Base-by-base conservation (phyloP, 2,329 filamentous ascomycete species). In the Westerdykella sp. region DNA sequence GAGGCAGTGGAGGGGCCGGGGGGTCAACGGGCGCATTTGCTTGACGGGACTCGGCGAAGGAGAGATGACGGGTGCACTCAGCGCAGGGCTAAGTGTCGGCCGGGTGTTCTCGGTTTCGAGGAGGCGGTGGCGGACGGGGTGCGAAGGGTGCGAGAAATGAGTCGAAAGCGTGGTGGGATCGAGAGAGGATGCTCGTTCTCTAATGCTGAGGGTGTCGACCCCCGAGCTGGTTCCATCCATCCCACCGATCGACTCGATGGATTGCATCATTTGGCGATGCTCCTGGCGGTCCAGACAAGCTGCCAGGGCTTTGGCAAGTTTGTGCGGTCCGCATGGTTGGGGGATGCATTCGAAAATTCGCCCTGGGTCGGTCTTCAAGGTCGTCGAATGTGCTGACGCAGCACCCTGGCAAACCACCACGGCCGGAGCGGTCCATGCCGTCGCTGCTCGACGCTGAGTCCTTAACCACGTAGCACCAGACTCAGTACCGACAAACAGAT, bases 291-390 rank as follows among this genome's bases (percentile, higher is more conserved):
- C 57, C 12, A 66, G 54, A 41, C 62, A 66, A 2, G 61, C 63
- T 0, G 50, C 43, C 2, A 68, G 46, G 4, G 65, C 62, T 42
- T 62, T 66, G 28, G 61, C 57, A 41, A 68, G 53, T 45, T 68
- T 68, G 44, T 67, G 63, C n/a, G 65, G 65, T 23, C 65, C 65
- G 22, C 59, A 61, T n/a, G 59, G 64, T 38, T 63, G 63, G 15
- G 57, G 46, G 28, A 65, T 63, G 34, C 63, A 65, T 46, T 63
- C 63, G 42, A 63, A 61, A 13, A 57, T 60, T 11, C 64, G 53
- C 0, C 62, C 63, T 2, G 61, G 59, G 3, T 63, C 57, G 1
- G 62, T 64, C 15, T 65, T 62, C 2, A 62, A 57, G 5, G 59
- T 65, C 1, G 58, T 62, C 25, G 60, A 63, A 34, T 65, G 61